Base-by-base conservation (phyloP, 1,284 basidiomycete genomes). In the Ustilago cynodontis region DNA sequence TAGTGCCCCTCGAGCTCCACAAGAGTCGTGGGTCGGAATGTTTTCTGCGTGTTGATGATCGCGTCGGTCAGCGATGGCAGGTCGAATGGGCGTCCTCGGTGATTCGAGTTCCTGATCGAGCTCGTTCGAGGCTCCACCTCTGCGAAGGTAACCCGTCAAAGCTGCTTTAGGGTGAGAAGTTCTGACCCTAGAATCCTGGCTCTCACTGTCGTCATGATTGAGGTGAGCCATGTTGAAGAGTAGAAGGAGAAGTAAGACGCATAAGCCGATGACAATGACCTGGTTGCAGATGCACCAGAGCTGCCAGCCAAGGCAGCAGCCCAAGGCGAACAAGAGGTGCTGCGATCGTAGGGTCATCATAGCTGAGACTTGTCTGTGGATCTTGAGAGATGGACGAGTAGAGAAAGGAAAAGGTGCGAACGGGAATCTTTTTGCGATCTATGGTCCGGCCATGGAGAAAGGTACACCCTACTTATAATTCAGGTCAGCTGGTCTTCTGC, bases 201-300 rank as follows among this genome's bases (percentile, higher is more conserved):
- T 14, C n/a, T n/a, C 41, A 7, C 10, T 5, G n/a, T 43, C 41
- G 18, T 43, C 41, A n/a, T 43, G n/a, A 3, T 22, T 3, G n/a
- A 1, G n/a, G 37, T 37, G 5, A 14, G 24, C 26, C n/a, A 41
- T 39, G 1, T 24, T 18, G 8, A 59, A 13, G 11, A 55, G 45
- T 11, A 51, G 9, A 14, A 29, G 11, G 18, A 61, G 14, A 29
- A 62, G 2, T 14, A 50, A 8, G n/a, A 56, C 43, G 54, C 24
- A 60, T 3, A 41, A 28, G 20, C 22, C 24, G 5, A 61, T 22
- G 2, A 58, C 2, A 20, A 51, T 5, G 5, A 53, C 2, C 26
- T 65, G 62, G n/a, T 35, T 51, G 33, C 41, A 50, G 20, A 71
- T 14, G 2, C 6, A 43, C 37, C 59, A 61, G 13, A 65, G 54